phyloP scores from a whole-genome alignment of 805 yeast species.

The Suhomyces prunicola region DNA sequence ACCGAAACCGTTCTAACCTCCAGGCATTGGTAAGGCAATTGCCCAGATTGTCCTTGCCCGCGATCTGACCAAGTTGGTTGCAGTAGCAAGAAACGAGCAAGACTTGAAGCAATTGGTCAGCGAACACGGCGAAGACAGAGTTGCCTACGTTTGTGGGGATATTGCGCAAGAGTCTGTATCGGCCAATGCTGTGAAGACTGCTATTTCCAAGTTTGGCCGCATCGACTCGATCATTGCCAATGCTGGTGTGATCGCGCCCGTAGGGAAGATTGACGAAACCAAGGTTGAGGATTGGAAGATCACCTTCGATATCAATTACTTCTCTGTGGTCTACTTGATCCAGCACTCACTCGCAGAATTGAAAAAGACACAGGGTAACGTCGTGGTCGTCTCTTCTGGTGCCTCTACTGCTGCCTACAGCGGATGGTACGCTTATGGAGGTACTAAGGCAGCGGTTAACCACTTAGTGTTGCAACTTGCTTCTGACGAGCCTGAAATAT shows the following conservation, averaged over 20 bases:
- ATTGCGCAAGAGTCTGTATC: constrained; percentile 44
- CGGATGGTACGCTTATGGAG: constrained; percentile 92
- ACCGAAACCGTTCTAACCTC: background rate
- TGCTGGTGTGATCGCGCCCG: constrained; percentile 85
- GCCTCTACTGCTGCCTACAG: constrained; percentile 61
- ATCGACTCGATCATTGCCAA: constrained; percentile 68
- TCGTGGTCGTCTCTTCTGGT: constrained; percentile 86
- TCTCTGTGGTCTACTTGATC: constrained; percentile 65
- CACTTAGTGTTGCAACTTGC: constrained; percentile 67
- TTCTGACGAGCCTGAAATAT: constrained; percentile 58
- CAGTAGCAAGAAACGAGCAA: constrained; percentile 65
- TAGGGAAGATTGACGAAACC: constrained; percentile 48
- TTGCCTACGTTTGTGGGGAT: constrained; percentile 58
- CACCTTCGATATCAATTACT: constrained; percentile 73
- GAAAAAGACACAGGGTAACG: constrained; percentile 52
- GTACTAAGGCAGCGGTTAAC: constrained; percentile 89
- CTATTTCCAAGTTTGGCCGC: constrained; percentile 50
- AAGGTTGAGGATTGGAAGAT: constrained; percentile 56
- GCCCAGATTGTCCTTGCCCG: constrained; percentile 45
- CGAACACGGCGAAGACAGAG: constrained; percentile 46
- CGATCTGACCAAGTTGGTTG: constrained; percentile 48
- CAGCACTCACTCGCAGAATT: constrained; percentile 56
- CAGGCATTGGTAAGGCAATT: constrained; percentile 80
- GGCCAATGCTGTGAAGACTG: constrained; percentile 38
- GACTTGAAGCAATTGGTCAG: constrained; percentile 42